These are phyloP conservation scores for Abortiporus biennis DNA, from an alignment of 1,284 basidiomycete genomes.

Conservation along the genomic window DNA sequence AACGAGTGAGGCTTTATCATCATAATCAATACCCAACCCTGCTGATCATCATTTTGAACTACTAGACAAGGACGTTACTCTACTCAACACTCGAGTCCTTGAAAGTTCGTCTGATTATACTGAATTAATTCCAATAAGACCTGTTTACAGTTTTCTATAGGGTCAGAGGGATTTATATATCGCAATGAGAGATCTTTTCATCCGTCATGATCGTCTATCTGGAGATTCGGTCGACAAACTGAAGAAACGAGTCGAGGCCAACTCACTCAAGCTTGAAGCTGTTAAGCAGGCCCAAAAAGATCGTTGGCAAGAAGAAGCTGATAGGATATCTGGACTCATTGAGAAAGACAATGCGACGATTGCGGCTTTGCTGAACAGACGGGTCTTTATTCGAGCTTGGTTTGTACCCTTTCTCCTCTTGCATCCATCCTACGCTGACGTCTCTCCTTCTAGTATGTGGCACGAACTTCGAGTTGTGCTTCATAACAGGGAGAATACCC, in stretches of 20 bases:
- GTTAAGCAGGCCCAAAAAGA: slow-evolving; percentile 66
- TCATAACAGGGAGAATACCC: slow-evolving; percentile 81
- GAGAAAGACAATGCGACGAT: slow-evolving; percentile 78
- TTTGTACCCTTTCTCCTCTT: slow-evolving; percentile 28
- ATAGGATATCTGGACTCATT: slow-evolving; percentile 59
- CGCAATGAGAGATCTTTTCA: slow-evolving; percentile 78
- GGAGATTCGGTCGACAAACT: slow-evolving; percentile 82
- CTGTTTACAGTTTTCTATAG: too few relatives aligned
- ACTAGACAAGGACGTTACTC: slow-evolving; percentile 50
- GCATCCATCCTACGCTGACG: neutral
- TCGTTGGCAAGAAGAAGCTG: slow-evolving; percentile 79
- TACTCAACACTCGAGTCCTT: slow-evolving; percentile 67
- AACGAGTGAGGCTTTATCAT: slow-evolving; percentile 50
- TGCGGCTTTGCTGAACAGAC: slow-evolving; percentile 58
- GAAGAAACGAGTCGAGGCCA: slow-evolving; percentile 77
- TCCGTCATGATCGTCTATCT: slow-evolving; percentile 77
- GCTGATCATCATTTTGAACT: slow-evolving; percentile 4
- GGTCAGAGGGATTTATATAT: slow-evolving; percentile 84
- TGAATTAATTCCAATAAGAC: too few relatives aligned
- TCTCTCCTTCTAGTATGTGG: slow-evolving; percentile 65
- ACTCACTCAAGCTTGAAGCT: slow-evolving; percentile 69
- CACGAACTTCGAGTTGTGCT: slow-evolving; percentile 84
- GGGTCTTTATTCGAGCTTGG: slow-evolving; percentile 83
- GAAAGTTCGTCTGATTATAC: slow-evolving; percentile 49
- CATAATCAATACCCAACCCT: too few relatives aligned